Evolutionary conservation across 2,329 filamentous ascomycete species (phyloP), one percentile per base, ranked within the genome.

Genomic region (Plenodomus lindquistii): DNA sequence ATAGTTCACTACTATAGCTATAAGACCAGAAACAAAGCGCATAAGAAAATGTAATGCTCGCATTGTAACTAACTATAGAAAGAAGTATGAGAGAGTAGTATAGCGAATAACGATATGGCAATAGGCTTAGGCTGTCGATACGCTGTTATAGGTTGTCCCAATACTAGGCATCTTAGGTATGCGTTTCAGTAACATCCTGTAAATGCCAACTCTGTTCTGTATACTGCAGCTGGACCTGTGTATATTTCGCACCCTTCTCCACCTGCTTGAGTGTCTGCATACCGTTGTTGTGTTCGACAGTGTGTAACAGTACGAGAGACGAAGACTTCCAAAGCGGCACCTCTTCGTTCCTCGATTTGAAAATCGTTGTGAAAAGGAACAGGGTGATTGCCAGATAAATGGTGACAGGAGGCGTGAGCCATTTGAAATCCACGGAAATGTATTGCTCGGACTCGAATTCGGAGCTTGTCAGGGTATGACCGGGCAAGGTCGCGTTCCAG

Each of bases 241-340:
- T 44, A 8, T 40, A 29, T 20, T 40, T 44, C n/a, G 40, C 46
- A 24, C 37, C 34, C 17, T 44, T 19, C 17, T 40, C 22, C 6
- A 43, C 20, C 18, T 39, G 21, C n/a, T 44, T 22, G 6, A 39
- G 19, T 15, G 19, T 36, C 13, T 17, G 17, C 13, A 46, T 34
- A n/a, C n/a, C 24, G 27, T 50, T 50, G 8, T 41, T 13, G 3
- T 9, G 37, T 21, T 46, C 35, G 19, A 37, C 34, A 18, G 18
- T 21, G 7, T 35, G 42, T 4, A 42, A 21, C n/a, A 51, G 19
- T 18, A 41, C 48, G 10, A 46, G 20, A 4, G 38, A 35, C 20
- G 48, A 51, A 6, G 43, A 46, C 40, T 51, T 51, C 48, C 42
- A 51, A 2, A 41, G 31, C 20, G 48, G 48, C 9, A 21, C 17